phyloP scores from a whole-genome alignment of 768 basidiomycete species.

The Rhodotorula taiwanensis region DNA sequence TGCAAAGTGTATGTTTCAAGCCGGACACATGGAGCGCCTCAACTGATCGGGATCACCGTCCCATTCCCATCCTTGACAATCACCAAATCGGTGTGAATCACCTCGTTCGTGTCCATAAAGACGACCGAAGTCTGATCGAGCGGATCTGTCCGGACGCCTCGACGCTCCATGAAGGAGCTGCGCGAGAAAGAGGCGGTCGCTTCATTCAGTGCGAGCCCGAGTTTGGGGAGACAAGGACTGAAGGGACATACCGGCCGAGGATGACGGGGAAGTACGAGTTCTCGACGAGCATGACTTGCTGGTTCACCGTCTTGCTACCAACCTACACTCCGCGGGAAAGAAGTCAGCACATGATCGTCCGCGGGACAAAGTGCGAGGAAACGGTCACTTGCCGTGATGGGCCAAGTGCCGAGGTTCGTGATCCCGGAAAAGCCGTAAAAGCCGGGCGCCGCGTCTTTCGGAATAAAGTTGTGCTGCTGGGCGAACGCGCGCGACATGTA shows the following conservation, averaged over 20 bases:
- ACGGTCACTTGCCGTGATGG: constrained; percentile 54
- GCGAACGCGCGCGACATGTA: constrained; percentile 96
- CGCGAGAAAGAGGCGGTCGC: not conserved
- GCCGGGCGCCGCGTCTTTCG: constrained; percentile 76
- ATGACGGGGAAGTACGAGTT: constrained; percentile 95
- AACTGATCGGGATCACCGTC: constrained; percentile 34
- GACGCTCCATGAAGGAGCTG: constrained; percentile 50
- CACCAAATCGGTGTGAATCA: constrained; percentile 39
- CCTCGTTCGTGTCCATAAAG: constrained; percentile 65
- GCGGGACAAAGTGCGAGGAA: not conserved
- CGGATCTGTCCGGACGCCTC: constrained; percentile 72
- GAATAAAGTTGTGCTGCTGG: constrained; percentile 75
- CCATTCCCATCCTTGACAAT: constrained; percentile 38
- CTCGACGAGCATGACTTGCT: constrained; percentile 77
- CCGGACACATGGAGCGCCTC: too few species aligned
- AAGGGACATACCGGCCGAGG: constrained; percentile 62
- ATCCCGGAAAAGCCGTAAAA: constrained; percentile 85
- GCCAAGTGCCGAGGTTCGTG: constrained; percentile 43
- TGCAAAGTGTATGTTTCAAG: too few species aligned
- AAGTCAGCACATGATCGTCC: too few species aligned
- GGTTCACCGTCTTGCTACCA: constrained; percentile 44
- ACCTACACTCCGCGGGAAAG: constrained; percentile 31
- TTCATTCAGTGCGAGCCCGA: not conserved
- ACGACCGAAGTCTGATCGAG: constrained; percentile 82
- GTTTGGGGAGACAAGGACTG: not conserved